Conservation (phyloP, 2,329 filamentous ascomycete genomes). For the Sclerotinia borealis region DNA sequence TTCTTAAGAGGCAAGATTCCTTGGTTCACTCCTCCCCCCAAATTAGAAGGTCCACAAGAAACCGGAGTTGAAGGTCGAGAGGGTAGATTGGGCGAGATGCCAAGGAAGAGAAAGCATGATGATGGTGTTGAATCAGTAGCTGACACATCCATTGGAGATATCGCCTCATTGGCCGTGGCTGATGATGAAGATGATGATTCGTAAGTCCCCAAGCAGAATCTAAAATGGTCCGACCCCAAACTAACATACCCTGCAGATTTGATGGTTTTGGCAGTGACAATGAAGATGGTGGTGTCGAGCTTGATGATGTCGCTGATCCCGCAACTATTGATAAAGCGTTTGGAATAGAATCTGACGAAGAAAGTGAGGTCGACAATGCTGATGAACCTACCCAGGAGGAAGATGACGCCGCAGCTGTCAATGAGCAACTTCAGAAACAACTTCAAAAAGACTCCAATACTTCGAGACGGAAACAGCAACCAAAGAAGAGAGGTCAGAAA, state of each 20-base stretch:
- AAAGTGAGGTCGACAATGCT: slow-evolving; percentile 36
- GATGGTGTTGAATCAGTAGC: slow-evolving; percentile 48
- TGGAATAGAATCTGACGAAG: slow-evolving; percentile 33
- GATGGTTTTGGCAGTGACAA: slow-evolving; percentile 45
- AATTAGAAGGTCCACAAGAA: slow-evolving; percentile 45
- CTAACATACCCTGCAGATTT: slow-evolving; percentile 32
- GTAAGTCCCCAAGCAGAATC: background rate
- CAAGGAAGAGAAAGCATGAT: slow-evolving; percentile 66
- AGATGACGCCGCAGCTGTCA: slow-evolving; percentile 26
- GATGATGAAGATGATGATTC: slow-evolving; percentile 30
- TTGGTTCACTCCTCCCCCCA: slow-evolving; percentile 84
- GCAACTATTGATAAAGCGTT: slow-evolving; percentile 30
- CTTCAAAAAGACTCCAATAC: slow-evolving; percentile 22
- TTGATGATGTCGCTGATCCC: slow-evolving; percentile 28
- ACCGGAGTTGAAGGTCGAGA: slow-evolving; percentile 60
- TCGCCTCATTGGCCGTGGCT: slow-evolving; percentile 26
- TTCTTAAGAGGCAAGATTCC: slow-evolving; percentile 93
- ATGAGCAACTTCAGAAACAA: slow-evolving; percentile 30
- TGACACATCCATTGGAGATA: slow-evolving; percentile 35
- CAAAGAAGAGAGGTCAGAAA: slow-evolving; percentile 33
- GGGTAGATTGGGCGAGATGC: slow-evolving; percentile 81
- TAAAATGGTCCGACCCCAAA: background rate
- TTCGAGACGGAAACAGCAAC: slow-evolving; percentile 17
- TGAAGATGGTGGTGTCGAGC: slow-evolving; percentile 32
- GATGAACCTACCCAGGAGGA: slow-evolving; percentile 25